phyloP scores from a whole-genome alignment of 2,329 filamentous ascomycete genomes.

The Curvularia lunata region DNA sequence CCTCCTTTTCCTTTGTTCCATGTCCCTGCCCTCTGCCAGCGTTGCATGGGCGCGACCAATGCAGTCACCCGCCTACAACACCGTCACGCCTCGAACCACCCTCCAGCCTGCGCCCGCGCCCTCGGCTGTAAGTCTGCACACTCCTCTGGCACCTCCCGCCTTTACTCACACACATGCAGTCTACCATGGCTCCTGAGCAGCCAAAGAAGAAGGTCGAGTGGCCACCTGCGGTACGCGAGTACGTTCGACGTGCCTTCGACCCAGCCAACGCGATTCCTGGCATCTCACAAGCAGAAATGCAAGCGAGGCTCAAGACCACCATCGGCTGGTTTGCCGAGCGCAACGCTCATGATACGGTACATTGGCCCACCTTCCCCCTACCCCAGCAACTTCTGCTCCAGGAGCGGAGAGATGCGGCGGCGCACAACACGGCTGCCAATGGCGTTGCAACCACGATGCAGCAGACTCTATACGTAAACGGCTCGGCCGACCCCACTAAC shows the following conservation, averaged over 20 bases:
- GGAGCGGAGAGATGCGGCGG: conserved; percentile 55
- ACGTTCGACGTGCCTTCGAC: conserved; percentile 89
- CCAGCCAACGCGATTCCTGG: conserved; percentile 63
- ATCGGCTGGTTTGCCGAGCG: conserved; percentile 82
- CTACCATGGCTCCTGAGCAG: conserved; percentile 23
- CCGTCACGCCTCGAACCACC: conserved; percentile 54
- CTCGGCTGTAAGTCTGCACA: conserved; percentile 27
- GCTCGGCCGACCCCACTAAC: conserved; percentile 38
- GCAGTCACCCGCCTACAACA: conserved; percentile 52
- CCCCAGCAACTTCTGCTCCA: conserved; percentile 82
- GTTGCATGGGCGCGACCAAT: conserved; percentile 37
- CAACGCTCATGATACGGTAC: conserved; percentile 71
- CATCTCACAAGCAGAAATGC: conserved; percentile 69
- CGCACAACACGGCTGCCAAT: conserved; percentile 27
- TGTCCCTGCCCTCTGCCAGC: conserved; percentile 41
- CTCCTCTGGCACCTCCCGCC: not conserved
- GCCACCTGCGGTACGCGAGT: conserved; percentile 80
- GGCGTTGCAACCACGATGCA: conserved; percentile 39
- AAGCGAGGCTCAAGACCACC: conserved; percentile 81
- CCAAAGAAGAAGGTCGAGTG: conserved; percentile 70
- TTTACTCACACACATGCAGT: conserved; percentile 25
- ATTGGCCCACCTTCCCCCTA: conserved; percentile 84
- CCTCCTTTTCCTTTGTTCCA: conserved; percentile 18
- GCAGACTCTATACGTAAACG: conserved; percentile 23
- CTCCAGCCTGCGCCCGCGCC: conserved; percentile 32